phyloP scores from a whole-genome alignment of 129 eudicot genomes.

The Saussurea involucrata region DNA sequence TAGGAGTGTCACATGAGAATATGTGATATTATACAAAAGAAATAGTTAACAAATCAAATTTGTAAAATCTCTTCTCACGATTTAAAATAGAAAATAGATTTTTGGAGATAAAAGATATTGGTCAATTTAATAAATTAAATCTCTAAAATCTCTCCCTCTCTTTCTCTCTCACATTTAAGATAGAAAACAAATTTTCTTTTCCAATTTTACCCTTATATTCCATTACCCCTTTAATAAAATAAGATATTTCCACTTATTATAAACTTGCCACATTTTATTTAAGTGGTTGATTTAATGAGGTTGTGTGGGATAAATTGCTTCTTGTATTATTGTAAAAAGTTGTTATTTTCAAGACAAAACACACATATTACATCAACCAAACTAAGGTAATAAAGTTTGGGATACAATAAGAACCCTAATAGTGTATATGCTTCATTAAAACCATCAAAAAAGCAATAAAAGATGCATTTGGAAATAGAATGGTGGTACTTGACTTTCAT shows the following conservation, averaged over 20 bases:
- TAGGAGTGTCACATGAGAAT: not conserved
- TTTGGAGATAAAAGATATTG: not conserved
- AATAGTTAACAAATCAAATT: too few species aligned
- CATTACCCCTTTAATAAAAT: not conserved
- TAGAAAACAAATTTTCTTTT: not conserved
- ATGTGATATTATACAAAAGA: not conserved
- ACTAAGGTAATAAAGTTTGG: not conserved
- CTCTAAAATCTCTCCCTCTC: not conserved
- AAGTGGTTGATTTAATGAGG: not conserved
- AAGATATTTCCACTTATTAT: not conserved
- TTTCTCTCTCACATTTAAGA: not conserved
- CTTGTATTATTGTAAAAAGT: not conserved
- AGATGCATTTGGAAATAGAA: slow-evolving; percentile 8
- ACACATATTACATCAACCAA: not conserved
- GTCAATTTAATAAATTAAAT: not conserved
- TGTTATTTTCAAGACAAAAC: not conserved
- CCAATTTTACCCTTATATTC: not conserved
- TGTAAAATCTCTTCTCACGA: not conserved
- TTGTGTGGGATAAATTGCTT: not conserved
- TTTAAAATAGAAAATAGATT: not conserved
- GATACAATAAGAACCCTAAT: not conserved
- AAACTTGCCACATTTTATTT: not conserved
- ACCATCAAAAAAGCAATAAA: slow-evolving; percentile 19
- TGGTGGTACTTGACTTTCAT: slow-evolving; percentile 29
- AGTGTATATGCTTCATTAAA: slow-evolving; percentile 16